These are phyloP conservation scores for Lactarius indigo DNA, from an alignment of 768 basidiomycete species.

Conservation along the genomic window DNA sequence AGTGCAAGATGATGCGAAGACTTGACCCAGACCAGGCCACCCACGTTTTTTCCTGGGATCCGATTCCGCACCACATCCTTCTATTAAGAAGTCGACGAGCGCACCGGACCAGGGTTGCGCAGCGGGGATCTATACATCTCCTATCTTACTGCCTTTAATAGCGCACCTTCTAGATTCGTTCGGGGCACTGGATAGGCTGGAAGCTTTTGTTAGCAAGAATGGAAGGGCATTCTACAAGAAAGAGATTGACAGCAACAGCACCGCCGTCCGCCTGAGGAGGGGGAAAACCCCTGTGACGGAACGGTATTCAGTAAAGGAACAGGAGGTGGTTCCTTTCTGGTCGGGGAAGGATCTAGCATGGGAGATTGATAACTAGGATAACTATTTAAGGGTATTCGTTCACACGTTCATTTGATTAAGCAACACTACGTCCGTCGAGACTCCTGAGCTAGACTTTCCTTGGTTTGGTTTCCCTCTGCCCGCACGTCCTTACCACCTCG, in stretches of 20 bases:
- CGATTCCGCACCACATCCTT: slow-evolving; percentile 92
- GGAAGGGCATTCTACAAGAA: slow-evolving; percentile 79
- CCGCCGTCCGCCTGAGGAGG: slow-evolving; percentile 42
- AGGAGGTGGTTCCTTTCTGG: slow-evolving; percentile 80
- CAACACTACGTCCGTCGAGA: neutral
- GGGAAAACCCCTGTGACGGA: slow-evolving; percentile 43
- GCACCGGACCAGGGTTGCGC: slow-evolving; percentile 76
- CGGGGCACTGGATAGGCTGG: slow-evolving; percentile 76
- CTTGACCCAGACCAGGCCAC: slow-evolving; percentile 53
- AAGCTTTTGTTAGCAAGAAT: slow-evolving; percentile 72
- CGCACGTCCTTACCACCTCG: neutral
- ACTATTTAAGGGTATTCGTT: slow-evolving; percentile 13
- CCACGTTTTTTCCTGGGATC: slow-evolving; percentile 96
- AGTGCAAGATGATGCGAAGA: neutral
- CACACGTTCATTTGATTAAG: slow-evolving; percentile 14
- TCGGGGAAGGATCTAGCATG: slow-evolving; percentile 77
- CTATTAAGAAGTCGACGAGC: slow-evolving; percentile 61
- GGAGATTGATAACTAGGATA: slow-evolving; percentile 37
- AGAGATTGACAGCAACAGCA: slow-evolving; percentile 28
- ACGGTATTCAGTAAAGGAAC: slow-evolving; percentile 45
- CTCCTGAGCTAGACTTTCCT: slow-evolving; percentile 6
- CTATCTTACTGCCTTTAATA: slow-evolving; percentile 84
- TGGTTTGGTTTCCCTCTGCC: slow-evolving; percentile 5
- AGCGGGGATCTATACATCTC: slow-evolving; percentile 94
- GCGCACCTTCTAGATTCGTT: slow-evolving; percentile 88